A percentile compares a stretch with the other conserved stretches of the same genome.
Conservation (phyloP, 805 yeast species). For the Lipomyces anomalus region DNA sequence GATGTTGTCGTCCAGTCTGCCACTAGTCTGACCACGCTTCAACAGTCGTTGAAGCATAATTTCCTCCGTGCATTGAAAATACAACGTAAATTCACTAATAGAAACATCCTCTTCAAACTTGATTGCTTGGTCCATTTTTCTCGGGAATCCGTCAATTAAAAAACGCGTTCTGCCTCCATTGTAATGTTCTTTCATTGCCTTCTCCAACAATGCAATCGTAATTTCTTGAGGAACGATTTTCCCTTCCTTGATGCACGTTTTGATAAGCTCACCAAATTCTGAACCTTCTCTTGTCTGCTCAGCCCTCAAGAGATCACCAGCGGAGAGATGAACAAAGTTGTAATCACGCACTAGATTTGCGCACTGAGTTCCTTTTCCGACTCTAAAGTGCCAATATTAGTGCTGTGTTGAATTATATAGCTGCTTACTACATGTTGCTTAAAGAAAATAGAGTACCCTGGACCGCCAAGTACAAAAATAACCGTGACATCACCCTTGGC, state of each 20-base stretch:
- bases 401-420: neutral
- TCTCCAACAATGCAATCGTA: slow-evolving; percentile 74
- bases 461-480: slow-evolving; percentile 91
- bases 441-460: slow-evolving; percentile 45
- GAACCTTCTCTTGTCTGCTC: slow-evolving; percentile 83
- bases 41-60: slow-evolving; percentile 81
- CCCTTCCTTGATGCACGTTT: slow-evolving; percentile 79
- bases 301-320: slow-evolving; percentile 93
- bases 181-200: slow-evolving; percentile 57
- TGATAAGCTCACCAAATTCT: slow-evolving; percentile 78
- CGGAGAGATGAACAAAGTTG: slow-evolving; percentile 81
- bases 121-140: slow-evolving; percentile 96
- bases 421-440: no score
- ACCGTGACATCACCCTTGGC: slow-evolving; percentile 65
- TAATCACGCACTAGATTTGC: slow-evolving; percentile 73
- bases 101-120: slow-evolving; percentile 73
- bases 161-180: slow-evolving; percentile 47
- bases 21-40: slow-evolving; percentile 91
- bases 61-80: slow-evolving; percentile 59
- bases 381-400: slow-evolving; percentile 28
- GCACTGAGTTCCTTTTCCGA: slow-evolving; percentile 97
- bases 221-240: slow-evolving; percentile 87
- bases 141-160: slow-evolving; percentile 92
- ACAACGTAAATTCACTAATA: slow-evolving; percentile 36
- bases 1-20: slow-evolving; percentile 87